Evolutionary conservation across 306 rosid genomes (phyloP).

Genomic region (Rosa rugosa): DNA sequence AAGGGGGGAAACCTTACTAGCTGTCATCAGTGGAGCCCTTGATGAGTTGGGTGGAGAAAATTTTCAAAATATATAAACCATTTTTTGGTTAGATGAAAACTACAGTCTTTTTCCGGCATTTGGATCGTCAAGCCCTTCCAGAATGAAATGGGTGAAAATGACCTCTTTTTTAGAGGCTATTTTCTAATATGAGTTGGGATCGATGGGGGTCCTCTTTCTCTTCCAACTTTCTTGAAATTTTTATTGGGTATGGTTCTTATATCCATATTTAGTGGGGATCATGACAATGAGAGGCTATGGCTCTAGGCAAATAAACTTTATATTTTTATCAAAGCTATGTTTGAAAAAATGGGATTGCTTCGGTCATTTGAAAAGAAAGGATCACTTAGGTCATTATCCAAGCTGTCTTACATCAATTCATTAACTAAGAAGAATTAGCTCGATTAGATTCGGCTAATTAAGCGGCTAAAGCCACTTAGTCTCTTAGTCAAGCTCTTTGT

Average conservation of each 20-base stretch:
- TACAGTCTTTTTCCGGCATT: neutral
- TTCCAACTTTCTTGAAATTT: conserved; percentile 20
- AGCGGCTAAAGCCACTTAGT: conserved; percentile 20
- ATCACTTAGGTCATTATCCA: conserved; percentile 31
- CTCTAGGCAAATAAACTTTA: neutral
- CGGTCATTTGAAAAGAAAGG: conserved; percentile 10
- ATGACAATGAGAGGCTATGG: conserved; percentile 19
- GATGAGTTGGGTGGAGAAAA: neutral
- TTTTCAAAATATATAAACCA: neutral
- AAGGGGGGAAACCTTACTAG: neutral
- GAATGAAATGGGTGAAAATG: neutral
- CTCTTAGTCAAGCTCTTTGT: neutral
- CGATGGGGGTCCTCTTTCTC: conserved; percentile 5
- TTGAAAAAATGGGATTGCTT: conserved; percentile 7
- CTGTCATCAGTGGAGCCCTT: conserved; percentile 15
- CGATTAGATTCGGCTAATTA: neutral
- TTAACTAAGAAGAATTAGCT: neutral
- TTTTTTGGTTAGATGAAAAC: neutral
- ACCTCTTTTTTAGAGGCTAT: neutral
- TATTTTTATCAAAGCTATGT: neutral
- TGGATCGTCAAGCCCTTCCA: conserved; percentile 14
- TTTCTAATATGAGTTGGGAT: conserved; percentile 9
- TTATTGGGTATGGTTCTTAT: conserved; percentile 19
- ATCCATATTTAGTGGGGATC: conserved; percentile 23
- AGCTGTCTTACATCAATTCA: conserved; percentile 26